A percentile compares a stretch with the other conserved stretches of the same genome.
Evolutionary conservation across 345 rosid genomes (phyloP).

Genomic region (Excoecaria agallocha): DNA sequence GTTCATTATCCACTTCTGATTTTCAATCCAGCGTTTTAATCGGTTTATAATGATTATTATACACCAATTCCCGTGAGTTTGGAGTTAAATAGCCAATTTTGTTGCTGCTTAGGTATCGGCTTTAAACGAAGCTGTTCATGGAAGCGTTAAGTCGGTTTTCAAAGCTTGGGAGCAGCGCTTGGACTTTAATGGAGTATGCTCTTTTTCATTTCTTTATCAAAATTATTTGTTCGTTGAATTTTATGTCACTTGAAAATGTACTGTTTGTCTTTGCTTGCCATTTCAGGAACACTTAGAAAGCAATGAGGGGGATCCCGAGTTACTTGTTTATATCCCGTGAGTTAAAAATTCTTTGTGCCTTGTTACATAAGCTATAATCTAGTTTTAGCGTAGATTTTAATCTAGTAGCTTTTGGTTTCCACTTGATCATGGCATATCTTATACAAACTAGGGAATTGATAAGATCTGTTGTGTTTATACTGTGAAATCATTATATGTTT

Average conservation of each 20-base stretch:
- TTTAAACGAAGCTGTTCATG: slow-evolving; percentile 75
- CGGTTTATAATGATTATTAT: neutral
- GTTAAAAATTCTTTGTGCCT: slow-evolving; percentile 29
- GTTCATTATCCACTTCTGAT: neutral
- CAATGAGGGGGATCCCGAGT: slow-evolving; percentile 94
- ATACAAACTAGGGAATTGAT: neutral
- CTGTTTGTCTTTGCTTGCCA: neutral
- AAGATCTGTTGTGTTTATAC: neutral
- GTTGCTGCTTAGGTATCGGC: slow-evolving; percentile 58
- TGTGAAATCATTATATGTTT: neutral
- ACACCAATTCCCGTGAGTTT: neutral
- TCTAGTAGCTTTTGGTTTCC: neutral
- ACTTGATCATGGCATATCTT: slow-evolving; percentile 51
- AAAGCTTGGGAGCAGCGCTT: slow-evolving; percentile 92
- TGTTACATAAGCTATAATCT: neutral
- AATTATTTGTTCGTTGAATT: neutral
- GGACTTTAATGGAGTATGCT: slow-evolving; percentile 59
- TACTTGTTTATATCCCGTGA: slow-evolving; percentile 90
- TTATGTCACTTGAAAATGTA: neutral
- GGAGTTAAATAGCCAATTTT: neutral
- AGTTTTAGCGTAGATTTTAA: neutral
- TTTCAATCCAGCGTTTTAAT: neutral
- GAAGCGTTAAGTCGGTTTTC: slow-evolving; percentile 82
- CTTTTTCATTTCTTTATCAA: neutral
- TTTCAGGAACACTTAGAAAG: slow-evolving; percentile 82